A percentile compares a stretch with the other conserved stretches of the same genome.
Evolutionary conservation across 2,329 filamentous ascomycete genomes (phyloP).

Genomic region (Clonostachys chloroleuca): DNA sequence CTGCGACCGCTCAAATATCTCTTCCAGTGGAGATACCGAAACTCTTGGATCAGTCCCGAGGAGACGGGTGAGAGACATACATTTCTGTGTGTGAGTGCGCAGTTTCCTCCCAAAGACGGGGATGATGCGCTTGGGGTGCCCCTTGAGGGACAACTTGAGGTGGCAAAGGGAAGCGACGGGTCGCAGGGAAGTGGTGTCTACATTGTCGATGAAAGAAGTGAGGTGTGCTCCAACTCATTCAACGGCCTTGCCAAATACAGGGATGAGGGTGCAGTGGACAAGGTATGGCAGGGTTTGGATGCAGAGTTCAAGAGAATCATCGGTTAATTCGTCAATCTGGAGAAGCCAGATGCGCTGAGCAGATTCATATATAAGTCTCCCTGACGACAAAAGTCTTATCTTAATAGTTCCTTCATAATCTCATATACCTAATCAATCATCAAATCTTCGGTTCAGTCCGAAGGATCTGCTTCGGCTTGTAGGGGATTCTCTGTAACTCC

Average conservation of each 20-base stretch:
- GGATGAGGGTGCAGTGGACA: constrained; percentile 10
- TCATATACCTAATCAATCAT: too few relatives aligned
- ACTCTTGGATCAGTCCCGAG: constrained; percentile 8
- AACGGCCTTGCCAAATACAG: constrained; percentile 8
- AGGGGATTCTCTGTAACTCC: too few relatives aligned
- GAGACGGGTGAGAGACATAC: constrained; percentile 16
- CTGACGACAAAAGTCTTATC: too few relatives aligned
- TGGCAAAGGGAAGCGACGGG: constrained; percentile 10
- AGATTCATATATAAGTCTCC: too few relatives aligned
- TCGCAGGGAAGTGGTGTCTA: constrained; percentile 13
- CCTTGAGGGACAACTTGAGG: not conserved
- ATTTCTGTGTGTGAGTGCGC: constrained; percentile 11
- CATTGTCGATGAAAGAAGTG: constrained; percentile 12
- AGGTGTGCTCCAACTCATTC: constrained; percentile 7
- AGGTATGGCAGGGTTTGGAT: constrained; percentile 13
- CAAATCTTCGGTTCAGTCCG: too few relatives aligned
- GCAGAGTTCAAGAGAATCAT: constrained; percentile 11
- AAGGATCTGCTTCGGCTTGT: too few relatives aligned
- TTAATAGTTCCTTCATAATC: too few relatives aligned
- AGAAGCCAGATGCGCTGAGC: too few relatives aligned
- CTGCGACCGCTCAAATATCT: constrained; percentile 5
- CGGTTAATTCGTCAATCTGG: too few relatives aligned
- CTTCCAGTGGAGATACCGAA: constrained; percentile 5
- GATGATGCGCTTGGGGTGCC: not conserved
- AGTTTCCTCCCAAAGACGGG: constrained; percentile 6